phyloP scores from a whole-genome alignment of 1,284 basidiomycete species.

The Fomitopsis palustris region DNA sequence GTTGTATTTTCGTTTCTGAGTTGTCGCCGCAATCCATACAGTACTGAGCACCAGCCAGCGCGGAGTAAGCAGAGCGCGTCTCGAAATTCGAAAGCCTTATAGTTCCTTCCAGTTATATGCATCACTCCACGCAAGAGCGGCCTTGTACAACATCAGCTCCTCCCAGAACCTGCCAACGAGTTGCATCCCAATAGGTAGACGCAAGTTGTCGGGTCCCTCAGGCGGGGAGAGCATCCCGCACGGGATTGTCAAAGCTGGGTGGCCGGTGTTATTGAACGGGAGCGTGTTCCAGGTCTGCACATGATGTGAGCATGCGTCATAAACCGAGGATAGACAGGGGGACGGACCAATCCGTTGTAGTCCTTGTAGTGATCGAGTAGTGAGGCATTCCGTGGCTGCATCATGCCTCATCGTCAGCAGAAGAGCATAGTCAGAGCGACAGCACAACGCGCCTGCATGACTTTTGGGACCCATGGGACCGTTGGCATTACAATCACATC shows the following conservation, averaged over 20 bases:
- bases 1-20: neutral
- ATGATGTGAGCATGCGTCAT: neutral
- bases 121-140: conserved; percentile 32
- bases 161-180: conserved; percentile 29
- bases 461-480: conserved; percentile 26
- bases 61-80: no score
- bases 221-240: conserved; percentile 29
- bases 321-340: neutral
- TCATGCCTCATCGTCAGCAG: neutral
- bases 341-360: conserved; percentile 19
- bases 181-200: conserved; percentile 35
- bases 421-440: neutral
- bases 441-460: conserved; percentile 15
- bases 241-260: conserved; percentile 31
- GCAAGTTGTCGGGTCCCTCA: conserved; percentile 25
- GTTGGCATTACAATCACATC: conserved; percentile 47
- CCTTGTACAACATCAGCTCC: conserved; percentile 32
- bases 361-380: conserved; percentile 18
- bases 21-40: no score
- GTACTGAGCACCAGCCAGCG: no score
- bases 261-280: conserved; percentile 29
- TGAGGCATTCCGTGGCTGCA: conserved; percentile 15
- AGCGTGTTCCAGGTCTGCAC: conserved; percentile 17
- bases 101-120: conserved; percentile 27
- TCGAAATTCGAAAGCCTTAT: no score